Evolutionary conservation across 2,329 filamentous ascomycete species (phyloP), one percentile per base, ranked within the genome.

Genomic region (Aspergillus sp.): DNA sequence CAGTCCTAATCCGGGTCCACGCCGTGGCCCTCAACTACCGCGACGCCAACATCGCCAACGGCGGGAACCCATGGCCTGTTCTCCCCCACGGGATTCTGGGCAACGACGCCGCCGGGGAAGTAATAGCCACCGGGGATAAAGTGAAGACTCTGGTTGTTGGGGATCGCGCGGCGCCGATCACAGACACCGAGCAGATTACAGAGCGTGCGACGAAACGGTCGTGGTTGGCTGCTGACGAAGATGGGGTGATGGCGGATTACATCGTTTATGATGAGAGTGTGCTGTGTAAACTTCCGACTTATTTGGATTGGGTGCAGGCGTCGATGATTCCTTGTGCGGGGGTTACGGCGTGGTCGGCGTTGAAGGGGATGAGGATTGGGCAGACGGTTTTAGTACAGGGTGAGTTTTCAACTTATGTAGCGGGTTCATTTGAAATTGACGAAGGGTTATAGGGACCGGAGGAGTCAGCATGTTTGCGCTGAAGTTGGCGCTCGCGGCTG

Each of bases 371-470:
- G 10, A 65, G 62, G 0, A 73, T 79, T 17, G 78, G 78, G 1
- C 65, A 77, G 59, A 80, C 68, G 2, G 75, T 82, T 17, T 66
- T 82, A 19, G 78, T 82, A 41, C 79, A 82, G 73, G 79, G 77
- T 74, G 62, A 57, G 25, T 25, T 2, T 2, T 25, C 6, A 25
- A 7, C 7, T 7, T 25, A 7, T 7, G 23, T 25, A 25, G 23
- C 7, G 23, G 23, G 1, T 25, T 25, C 0, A 7, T 25, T 25
- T 25, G 23, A 25, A 0, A 7, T 25, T 25, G 23, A 25, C 23
- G 23, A 25, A 25, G 0, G 23, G 0, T 25, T 25, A 0, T 25
- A 27, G 25, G 75, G 8, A 77, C 76, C 19, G 75, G 75, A 1
- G 76, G 75, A 11, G 76, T 78, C 2, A 65, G 63, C 15, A 66